Percentiles rank a stretch among this genome's conserved stretches.
Conservation (phyloP, 2,329 filamentous ascomycete genomes). For the Lasiodiplodia theobromae region DNA sequence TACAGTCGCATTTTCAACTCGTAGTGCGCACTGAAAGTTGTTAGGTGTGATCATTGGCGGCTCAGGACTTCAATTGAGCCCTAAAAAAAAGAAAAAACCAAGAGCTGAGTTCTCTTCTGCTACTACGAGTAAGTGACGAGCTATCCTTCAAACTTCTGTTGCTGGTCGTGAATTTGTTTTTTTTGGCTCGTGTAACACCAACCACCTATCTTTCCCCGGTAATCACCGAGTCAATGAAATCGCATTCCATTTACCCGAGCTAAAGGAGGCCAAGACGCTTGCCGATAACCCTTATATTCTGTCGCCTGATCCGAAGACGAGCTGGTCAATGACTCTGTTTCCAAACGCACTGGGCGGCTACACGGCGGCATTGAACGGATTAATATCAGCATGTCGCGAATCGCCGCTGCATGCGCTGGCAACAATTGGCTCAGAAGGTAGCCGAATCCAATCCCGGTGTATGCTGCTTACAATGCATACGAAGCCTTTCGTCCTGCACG, state of each 20-base stretch:
- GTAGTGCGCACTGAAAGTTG: constrained; percentile 46
- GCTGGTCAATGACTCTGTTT: background rate
- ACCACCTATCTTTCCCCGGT: too few species aligned
- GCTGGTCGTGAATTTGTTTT: background rate
- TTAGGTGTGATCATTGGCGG: background rate
- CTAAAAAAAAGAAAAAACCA: background rate
- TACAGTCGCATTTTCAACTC: constrained; percentile 91
- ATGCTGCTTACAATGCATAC: background rate
- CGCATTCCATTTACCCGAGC: too few species aligned
- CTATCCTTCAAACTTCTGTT: too few species aligned
- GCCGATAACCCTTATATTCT: background rate
- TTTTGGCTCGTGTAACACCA: background rate
- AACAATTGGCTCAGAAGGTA: background rate
- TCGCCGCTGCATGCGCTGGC: background rate
- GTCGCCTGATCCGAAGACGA: background rate
- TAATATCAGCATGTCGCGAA: background rate
- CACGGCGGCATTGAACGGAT: background rate
- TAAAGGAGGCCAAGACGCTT: too few species aligned
- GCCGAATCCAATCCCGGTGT: background rate
- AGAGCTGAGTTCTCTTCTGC: background rate
- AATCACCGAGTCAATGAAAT: too few species aligned
- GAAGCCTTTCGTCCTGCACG: background rate
- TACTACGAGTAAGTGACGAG: background rate
- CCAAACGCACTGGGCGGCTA: background rate
- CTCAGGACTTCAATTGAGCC: background rate